Percentiles rank a stretch among this genome's conserved stretches.
These are phyloP conservation scores for Tulasnella sp. DNA, from an alignment of 768 basidiomycete species.

Conservation along the genomic window DNA sequence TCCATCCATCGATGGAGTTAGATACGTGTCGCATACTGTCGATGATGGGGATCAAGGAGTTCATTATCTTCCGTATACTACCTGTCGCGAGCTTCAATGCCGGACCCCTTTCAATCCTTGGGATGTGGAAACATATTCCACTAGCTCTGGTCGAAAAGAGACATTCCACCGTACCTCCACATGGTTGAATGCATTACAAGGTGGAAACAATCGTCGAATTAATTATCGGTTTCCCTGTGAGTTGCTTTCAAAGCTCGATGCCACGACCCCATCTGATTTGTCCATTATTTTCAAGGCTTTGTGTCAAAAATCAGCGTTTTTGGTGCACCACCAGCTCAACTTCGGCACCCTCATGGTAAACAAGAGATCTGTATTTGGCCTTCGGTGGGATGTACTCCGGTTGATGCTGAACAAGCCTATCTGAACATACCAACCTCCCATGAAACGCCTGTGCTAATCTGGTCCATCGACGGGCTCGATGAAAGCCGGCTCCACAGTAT, in stretches of 20 bases:
- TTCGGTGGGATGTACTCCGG: neutral
- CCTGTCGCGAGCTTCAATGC: too few species aligned
- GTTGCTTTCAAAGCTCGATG: neutral
- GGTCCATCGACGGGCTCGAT: slow-evolving; percentile 1
- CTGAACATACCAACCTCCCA: neutral
- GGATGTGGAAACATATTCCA: neutral
- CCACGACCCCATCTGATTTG: too few species aligned
- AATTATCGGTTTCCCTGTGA: neutral
- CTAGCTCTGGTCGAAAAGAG: neutral
- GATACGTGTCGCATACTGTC: too few species aligned
- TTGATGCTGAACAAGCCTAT: neutral
- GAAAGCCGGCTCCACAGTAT: too few species aligned
- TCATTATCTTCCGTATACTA: too few species aligned
- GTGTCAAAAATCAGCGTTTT: neutral
- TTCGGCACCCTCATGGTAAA: neutral
- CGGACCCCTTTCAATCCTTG: neutral
- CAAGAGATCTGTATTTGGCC: neutral
- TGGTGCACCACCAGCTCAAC: neutral
- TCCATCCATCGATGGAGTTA: too few species aligned
- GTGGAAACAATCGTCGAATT: neutral
- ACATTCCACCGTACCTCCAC: neutral
- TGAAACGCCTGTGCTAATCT: neutral
- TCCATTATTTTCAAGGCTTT: neutral
- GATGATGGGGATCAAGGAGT: too few species aligned
- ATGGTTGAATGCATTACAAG: neutral